Evolutionary conservation across 202 grass and related monocot species (phyloP).

Genomic region (Carex arenaria): DNA sequence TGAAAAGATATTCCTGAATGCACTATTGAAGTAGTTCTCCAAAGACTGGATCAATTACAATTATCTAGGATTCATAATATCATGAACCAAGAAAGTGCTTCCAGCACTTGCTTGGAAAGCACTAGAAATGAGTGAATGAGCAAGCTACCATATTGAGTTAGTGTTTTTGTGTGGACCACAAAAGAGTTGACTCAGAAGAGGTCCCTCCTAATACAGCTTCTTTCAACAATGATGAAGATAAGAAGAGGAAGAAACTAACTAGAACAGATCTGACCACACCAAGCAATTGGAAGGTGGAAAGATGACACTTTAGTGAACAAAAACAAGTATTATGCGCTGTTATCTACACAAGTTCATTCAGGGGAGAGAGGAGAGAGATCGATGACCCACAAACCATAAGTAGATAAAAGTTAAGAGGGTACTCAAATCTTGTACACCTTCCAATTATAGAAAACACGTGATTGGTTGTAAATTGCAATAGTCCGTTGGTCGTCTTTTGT

Average conservation of each 20-base stretch:
- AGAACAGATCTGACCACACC: neutral
- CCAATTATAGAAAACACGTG: constrained; percentile 13
- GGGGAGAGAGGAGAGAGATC: neutral
- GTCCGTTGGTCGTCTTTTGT: neutral
- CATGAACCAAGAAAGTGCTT: neutral
- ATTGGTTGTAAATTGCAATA: neutral
- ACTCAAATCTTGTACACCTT: neutral
- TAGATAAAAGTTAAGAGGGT: neutral
- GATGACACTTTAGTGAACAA: neutral
- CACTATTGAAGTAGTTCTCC: too few species aligned
- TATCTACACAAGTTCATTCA: neutral
- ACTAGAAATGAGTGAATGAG: constrained; percentile 3
- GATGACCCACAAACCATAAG: neutral
- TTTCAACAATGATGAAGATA: neutral
- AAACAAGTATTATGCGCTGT: neutral
- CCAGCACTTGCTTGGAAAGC: neutral
- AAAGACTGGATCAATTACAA: neutral
- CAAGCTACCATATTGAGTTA: neutral
- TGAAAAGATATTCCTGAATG: neutral
- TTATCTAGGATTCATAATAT: neutral
- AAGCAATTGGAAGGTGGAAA: constrained; percentile 1
- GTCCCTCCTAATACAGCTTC: neutral
- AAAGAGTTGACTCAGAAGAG: neutral
- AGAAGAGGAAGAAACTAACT: neutral
- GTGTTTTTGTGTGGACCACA: constrained; percentile 9